Evolutionary conservation across 208 protist species (phyloP).

Genomic region (Phytomonas francai): DNA sequence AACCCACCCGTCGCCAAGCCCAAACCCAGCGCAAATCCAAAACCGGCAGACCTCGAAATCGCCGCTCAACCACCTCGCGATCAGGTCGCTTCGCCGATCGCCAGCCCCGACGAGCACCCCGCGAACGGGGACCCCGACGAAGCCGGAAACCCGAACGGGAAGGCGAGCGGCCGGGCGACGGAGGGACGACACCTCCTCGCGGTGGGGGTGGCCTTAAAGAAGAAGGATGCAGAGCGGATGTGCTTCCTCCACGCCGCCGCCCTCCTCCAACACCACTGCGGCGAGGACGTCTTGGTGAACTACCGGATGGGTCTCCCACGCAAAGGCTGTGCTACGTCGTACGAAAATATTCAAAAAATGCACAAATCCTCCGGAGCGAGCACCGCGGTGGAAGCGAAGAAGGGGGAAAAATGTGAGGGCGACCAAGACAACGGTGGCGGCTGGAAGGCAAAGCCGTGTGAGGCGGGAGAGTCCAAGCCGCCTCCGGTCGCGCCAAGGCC

Average conservation of each 20-base stretch:
- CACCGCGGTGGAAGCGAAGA: conserved; percentile 2
- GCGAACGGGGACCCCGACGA: background rate
- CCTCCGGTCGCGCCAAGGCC: conserved; percentile 18
- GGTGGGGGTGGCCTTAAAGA: conserved; percentile 65
- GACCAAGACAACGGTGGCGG: background rate
- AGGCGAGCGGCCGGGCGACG: too few species aligned
- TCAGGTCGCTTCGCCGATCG: too few species aligned
- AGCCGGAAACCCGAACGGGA: too few species aligned
- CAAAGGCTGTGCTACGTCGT: conserved; percentile 12
- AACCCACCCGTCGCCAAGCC: too few species aligned
- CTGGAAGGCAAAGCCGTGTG: background rate
- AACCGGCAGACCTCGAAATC: background rate
- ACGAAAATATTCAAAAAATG: conserved; percentile 6
- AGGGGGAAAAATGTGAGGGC: background rate
- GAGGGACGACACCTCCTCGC: conserved; percentile 25
- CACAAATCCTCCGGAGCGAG: background rate
- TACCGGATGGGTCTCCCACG: conserved; percentile 44
- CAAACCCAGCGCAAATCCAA: conserved; percentile 1
- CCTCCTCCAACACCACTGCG: conserved; percentile 33
- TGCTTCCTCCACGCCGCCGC: conserved; percentile 77
- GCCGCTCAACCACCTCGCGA: too few species aligned
- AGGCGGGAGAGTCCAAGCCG: background rate
- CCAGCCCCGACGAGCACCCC: background rate
- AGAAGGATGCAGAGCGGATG: conserved; percentile 68
- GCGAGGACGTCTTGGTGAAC: conserved; percentile 41